Base-by-base conservation (phyloP, 371 early-diverging fungal species). In the Saksenaea oblongispora region DNA sequence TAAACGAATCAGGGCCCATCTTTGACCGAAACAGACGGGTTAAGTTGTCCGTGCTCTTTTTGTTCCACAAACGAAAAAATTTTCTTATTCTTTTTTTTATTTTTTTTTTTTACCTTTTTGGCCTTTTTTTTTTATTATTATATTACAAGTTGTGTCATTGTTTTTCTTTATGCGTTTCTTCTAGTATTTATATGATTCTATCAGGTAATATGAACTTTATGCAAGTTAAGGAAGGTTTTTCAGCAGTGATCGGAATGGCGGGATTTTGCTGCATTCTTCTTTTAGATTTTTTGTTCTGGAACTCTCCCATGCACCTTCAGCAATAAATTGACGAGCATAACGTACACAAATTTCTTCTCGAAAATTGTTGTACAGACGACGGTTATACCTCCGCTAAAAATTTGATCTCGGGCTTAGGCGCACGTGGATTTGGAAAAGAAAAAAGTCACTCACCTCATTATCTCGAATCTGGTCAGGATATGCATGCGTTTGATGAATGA, bases 401-500 rank as follows among this genome's bases (percentile, higher is more conserved):
- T 17, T 39, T 17, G 34, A 58, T 54, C 11, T 39, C 5, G 22
- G 51, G 22, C 22, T 22, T n/a, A 22, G 17, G 51, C 31, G 11
- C 22, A 17, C 7, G 24, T 47, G 51, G 11, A 44, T 5, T 10
- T 5, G 17, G 18, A 22, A 18, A 34, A 42, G 37, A 14, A 37
- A 15, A 9, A 1, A 28, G 18, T 34, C 22, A 18, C 61, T 69
- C 71, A 83, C 84, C 75, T 87, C 88, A 7, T 75, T 67, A 37
- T 76, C 71, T 47, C 88, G 76, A 55, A 78, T 79, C 54, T 78
- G 73, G 62, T 83, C 83, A 15, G 79, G 84, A 53, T 87, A 87
- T 26, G 78, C 84, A 61, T 87, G 88, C 1, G 80, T 80, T 61
- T 86, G 87, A 65, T 87, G 88, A 34, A 87, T 76, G 53, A 86